Evolutionary conservation across 1,139 yeast species (phyloP).

Genomic region (Yamadazyma taylorii): DNA sequence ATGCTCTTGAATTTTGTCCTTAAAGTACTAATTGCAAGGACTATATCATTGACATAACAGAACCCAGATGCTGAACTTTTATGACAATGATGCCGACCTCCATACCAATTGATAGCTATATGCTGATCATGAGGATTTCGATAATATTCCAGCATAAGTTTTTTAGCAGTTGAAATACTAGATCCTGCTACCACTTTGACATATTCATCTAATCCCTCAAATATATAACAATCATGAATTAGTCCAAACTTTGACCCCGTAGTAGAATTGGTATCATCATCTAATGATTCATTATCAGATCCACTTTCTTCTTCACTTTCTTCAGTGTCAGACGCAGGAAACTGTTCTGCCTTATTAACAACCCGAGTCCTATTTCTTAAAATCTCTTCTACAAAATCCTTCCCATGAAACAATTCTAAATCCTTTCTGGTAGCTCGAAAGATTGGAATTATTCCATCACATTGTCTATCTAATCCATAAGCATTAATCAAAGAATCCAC

Average conservation of each 20-base stretch:
- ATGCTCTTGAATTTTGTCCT: constrained; percentile 49
- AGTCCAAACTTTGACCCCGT: constrained; percentile 49
- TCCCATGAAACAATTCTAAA: constrained; percentile 40
- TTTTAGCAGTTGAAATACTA: constrained; percentile 50
- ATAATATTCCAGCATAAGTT: constrained; percentile 18
- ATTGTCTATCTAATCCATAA: constrained; percentile 31
- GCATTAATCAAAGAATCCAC: constrained; percentile 45
- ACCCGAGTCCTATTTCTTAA: constrained; percentile 20
- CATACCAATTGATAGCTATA: constrained; percentile 70
- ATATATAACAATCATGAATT: constrained; percentile 64
- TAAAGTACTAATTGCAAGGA: constrained; percentile 49
- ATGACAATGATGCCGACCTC: constrained; percentile 75
- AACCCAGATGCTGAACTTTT: constrained; percentile 64
- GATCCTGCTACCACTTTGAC: constrained; percentile 56
- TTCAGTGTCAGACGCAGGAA: constrained; percentile 1
- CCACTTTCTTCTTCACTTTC: constrained; percentile 6
- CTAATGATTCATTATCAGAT: constrained; percentile 7
- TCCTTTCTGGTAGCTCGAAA: constrained; percentile 24
- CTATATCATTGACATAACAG: constrained; percentile 72
- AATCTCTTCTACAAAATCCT: constrained; percentile 34
- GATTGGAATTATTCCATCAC: constrained; percentile 26
- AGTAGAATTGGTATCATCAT: constrained; percentile 10
- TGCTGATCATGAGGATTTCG: constrained; percentile 14
- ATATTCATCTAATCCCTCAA: constrained; percentile 54
- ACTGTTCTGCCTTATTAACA: too few relatives aligned